These are phyloP conservation scores for Amanita brunnescens DNA, from an alignment of 768 basidiomycete species.

Conservation along the genomic window DNA sequence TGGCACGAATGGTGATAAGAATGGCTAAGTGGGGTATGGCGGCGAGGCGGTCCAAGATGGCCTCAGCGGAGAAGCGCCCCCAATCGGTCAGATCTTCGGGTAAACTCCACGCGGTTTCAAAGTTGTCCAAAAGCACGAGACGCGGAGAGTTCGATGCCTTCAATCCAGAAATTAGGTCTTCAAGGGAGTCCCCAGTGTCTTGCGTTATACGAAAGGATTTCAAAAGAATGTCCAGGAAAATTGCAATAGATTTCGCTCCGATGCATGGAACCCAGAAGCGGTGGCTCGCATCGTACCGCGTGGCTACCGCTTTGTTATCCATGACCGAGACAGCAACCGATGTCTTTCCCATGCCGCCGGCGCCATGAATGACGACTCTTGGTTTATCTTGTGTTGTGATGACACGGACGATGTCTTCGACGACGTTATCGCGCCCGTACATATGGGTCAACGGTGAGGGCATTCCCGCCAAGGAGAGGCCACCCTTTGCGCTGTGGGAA, in stretches of 20 bases:
- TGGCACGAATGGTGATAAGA: too few relatives aligned
- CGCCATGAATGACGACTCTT: conserved; percentile 17
- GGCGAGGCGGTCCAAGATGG: too few relatives aligned
- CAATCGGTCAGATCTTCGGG: conserved; percentile 10
- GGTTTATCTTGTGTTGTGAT: conserved; percentile 6
- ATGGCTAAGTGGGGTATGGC: too few relatives aligned
- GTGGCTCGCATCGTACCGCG: conserved; percentile 13
- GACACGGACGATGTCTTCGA: conserved; percentile 11
- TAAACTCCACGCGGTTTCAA: too few relatives aligned
- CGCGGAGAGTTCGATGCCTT: conserved; percentile 15
- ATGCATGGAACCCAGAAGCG: too few relatives aligned
- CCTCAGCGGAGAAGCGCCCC: conserved; percentile 10
- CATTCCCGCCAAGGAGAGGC: conserved; percentile 7
- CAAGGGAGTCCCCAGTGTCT: too few relatives aligned
- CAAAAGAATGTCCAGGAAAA: too few relatives aligned
- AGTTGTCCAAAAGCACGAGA: too few relatives aligned
- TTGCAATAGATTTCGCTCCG: too few relatives aligned
- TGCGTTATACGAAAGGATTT: too few relatives aligned
- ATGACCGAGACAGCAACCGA: conserved; percentile 26
- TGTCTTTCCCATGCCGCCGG: conserved; percentile 29
- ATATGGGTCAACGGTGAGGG: too few relatives aligned
- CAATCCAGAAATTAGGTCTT: conserved; percentile 17
- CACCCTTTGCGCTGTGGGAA: not conserved
- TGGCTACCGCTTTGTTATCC: conserved; percentile 10
- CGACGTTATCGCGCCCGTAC: too few relatives aligned